Conservation (phyloP, 2,329 filamentous ascomycete species). For the Aureobasidium uvarum region DNA sequence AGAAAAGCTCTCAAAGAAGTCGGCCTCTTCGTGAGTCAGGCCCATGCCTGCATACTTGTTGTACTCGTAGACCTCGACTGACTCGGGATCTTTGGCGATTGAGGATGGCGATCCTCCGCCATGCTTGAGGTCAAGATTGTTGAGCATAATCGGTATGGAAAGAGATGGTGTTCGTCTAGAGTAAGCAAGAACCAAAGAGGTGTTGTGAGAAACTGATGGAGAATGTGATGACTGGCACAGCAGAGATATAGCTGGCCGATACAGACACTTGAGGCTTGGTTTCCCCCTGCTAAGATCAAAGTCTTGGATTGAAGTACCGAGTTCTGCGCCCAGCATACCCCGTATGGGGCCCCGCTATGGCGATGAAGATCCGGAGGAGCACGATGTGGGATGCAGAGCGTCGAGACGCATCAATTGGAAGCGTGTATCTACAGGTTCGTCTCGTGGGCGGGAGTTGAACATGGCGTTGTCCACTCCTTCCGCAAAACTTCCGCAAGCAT, state of each 20-base stretch:
- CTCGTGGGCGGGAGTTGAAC: background rate
- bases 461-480: background rate
- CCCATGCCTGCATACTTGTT: conserved; percentile 31
- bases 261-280: background rate
- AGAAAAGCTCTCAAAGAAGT: conserved; percentile 31
- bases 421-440: background rate
- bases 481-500: background rate
- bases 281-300: background rate
- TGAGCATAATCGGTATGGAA: background rate
- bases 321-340: background rate
- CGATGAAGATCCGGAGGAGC: background rate
- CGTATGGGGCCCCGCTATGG: background rate
- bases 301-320: background rate
- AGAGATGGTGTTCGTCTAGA: background rate
- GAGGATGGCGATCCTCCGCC: conserved; percentile 28
- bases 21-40: conserved; percentile 32
- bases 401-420: background rate
- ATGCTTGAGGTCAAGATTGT: background rate
- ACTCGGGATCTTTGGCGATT: conserved; percentile 31
- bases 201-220: background rate
- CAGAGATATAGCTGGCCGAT: background rate
- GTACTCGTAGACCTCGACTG: conserved; percentile 29
- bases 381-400: background rate
- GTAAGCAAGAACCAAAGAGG: background rate
- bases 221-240: background rate